phyloP scores from a whole-genome alignment of 2,329 filamentous ascomycete species.

The Fusarium sp. region DNA sequence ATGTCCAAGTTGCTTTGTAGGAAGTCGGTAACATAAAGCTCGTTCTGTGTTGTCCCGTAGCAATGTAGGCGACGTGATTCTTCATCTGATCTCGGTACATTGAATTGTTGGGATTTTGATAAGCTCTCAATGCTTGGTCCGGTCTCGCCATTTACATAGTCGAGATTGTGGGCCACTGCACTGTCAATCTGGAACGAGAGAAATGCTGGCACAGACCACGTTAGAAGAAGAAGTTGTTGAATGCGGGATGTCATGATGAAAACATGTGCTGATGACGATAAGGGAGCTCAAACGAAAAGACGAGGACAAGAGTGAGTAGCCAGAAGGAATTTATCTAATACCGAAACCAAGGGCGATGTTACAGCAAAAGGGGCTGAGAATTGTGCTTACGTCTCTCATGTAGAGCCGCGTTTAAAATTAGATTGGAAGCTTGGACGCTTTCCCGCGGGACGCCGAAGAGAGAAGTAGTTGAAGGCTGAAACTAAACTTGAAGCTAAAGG shows the following conservation, averaged over 20 bases:
- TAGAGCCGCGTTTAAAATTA: neutral
- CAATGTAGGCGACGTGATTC: rapidly evolving
- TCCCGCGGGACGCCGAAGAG: neutral
- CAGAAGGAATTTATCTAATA: neutral
- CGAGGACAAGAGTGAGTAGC: neutral
- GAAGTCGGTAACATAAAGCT: neutral
- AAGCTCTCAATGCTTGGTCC: neutral
- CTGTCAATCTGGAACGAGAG: neutral
- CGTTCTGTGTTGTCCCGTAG: neutral
- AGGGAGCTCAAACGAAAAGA: rapidly evolving
- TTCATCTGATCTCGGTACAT: neutral
- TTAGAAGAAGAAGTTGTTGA: neutral
- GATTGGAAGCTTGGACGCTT: neutral
- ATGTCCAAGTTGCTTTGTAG: neutral
- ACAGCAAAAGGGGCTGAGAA: neutral
- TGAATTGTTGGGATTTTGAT: rapidly evolving
- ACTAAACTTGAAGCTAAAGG: neutral
- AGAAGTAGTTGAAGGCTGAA: neutral
- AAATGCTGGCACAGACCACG: neutral
- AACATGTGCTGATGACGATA: rapidly evolving
- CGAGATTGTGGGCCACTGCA: neutral
- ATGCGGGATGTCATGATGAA: neutral
- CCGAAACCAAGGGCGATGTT: neutral
- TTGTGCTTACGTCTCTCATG: neutral
- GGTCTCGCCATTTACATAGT: neutral